Evolutionary conservation across 2,329 filamentous ascomycete species (phyloP), one percentile per base, ranked within the genome.

Genomic region (Penicillium janthinellum): DNA sequence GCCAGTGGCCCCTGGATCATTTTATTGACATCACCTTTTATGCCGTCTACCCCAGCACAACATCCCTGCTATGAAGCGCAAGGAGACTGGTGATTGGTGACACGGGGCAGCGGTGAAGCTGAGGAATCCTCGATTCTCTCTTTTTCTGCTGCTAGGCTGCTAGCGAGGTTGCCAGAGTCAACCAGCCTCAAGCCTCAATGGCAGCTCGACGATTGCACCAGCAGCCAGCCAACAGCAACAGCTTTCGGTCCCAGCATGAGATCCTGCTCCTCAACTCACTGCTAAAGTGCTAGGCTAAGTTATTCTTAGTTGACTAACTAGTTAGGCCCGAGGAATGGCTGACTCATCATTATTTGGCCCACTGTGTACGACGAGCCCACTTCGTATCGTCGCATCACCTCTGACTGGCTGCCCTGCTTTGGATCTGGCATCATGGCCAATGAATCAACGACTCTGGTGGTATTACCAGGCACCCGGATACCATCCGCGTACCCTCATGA

Each of bases 391-490:
- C 5, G 8, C 14, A 35, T 34, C 17, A 35, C 37, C 28, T 31
- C 35, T 61, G 49, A 68, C 56, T 67, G 60, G 66, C 64, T 68
- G 66, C 66, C 66, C 59, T 67, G 58, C 59, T 60, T 66, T 66
- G 4, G 44, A 28, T 49, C 38, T 52, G 51, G 25, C 20, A 17
- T 57, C 47, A 25, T 34, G 4, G 6, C 63, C 64, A 67, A 65
- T 62, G 54, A 59, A 53, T 51, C 10, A 15, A 25, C 22, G 5
- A 39, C 14, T 34, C 25, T 45, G 54, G 34, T 31, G 38, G 53
- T 59, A 57, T 59, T 66, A 68, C 66, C 66, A 68, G 66, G 66
- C 59, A 68, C 20, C 62, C 58, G 48, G 53, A 66, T 68, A 41
- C 38, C 25, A 3, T 41, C 28, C n/a, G 17, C 28, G 25, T 42